Percentiles rank a stretch among this genome's conserved stretches.
Conservation (phyloP, 768 basidiomycete genomes). For the Filobasidium wieringae region DNA sequence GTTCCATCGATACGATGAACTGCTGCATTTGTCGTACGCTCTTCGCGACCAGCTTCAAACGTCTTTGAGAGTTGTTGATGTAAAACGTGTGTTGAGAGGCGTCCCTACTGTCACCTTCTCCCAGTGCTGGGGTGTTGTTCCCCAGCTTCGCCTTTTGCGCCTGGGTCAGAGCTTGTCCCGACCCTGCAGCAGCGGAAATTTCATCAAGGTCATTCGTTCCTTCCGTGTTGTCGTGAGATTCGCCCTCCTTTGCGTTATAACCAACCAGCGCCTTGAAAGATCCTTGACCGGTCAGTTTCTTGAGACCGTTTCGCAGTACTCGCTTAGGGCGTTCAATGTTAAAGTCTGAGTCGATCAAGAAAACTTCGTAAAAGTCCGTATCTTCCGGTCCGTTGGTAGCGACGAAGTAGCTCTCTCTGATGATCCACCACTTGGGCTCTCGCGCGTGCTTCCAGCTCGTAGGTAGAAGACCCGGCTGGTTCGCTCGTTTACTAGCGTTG, state of each 20-base stretch:
- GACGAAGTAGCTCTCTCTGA: slow-evolving; percentile 84
- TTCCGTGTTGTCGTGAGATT: slow-evolving; percentile 2
- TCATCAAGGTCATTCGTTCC: slow-evolving; percentile 6
- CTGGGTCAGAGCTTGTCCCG: slow-evolving; percentile 18
- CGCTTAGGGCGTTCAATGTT: slow-evolving; percentile 78
- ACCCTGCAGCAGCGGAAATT: slow-evolving; percentile 16
- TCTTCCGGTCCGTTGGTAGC: slow-evolving; percentile 67
- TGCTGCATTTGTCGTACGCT: slow-evolving; percentile 97
- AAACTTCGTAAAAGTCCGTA: slow-evolving; percentile 85
- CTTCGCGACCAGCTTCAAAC: slow-evolving; percentile 70
- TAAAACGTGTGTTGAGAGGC: slow-evolving; percentile 92
- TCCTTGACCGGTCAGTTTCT: slow-evolving; percentile 46
- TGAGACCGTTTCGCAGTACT: slow-evolving; percentile 73
- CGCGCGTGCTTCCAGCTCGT: slow-evolving; percentile 42
- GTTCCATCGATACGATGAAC: slow-evolving; percentile 84
- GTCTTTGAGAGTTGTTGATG: slow-evolving; percentile 79
- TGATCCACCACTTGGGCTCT: slow-evolving; percentile 74
- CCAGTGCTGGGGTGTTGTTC: slow-evolving; percentile 35
- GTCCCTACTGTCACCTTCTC: slow-evolving; percentile 46
- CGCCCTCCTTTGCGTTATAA: slow-evolving; percentile 9
- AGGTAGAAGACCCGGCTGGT: slow-evolving; percentile 41
- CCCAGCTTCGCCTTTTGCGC: slow-evolving; percentile 38
- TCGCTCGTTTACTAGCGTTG: slow-evolving; percentile 35
- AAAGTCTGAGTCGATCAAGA: slow-evolving; percentile 80
- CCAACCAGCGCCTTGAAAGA: slow-evolving; percentile 11